Evolutionary conservation across 208 protist genomes (phyloP).

Genomic region (Herpetomonas samuelpessoai): DNA sequence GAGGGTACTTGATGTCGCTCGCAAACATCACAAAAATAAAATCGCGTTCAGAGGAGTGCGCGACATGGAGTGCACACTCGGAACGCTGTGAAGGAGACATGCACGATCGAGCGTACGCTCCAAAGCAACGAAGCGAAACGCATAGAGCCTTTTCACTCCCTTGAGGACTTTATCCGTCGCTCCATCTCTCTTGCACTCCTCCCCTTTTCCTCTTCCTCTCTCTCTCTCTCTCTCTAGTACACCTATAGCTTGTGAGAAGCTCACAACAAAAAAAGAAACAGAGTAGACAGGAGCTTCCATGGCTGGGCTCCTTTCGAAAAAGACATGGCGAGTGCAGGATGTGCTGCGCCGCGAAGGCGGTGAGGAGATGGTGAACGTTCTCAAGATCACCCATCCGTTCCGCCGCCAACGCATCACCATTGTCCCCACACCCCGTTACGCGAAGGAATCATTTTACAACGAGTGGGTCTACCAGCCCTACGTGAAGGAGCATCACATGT

Average conservation of each 20-base stretch:
- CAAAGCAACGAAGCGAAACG: too few relatives aligned
- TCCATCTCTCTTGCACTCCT: slow-evolving; percentile 4
- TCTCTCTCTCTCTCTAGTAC: too few relatives aligned
- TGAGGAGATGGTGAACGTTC: slow-evolving; percentile 58
- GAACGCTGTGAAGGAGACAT: too few relatives aligned
- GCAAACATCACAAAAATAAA: too few relatives aligned
- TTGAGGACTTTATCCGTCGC: slow-evolving; percentile 1
- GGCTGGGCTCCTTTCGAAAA: slow-evolving; percentile 44
- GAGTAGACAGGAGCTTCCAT: too few relatives aligned
- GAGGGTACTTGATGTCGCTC: too few relatives aligned
- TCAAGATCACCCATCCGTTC: slow-evolving; percentile 78
- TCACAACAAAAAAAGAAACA: too few relatives aligned
- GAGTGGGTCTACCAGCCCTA: slow-evolving; percentile 90
- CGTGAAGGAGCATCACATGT: slow-evolving; percentile 83
- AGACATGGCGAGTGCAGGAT: slow-evolving; percentile 76
- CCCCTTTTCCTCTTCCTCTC: too few relatives aligned
- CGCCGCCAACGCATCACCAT: slow-evolving; percentile 75
- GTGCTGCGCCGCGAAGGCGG: slow-evolving; percentile 54
- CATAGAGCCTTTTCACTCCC: not conserved
- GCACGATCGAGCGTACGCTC: too few relatives aligned
- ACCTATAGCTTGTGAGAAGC: too few relatives aligned
- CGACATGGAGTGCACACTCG: too few relatives aligned
- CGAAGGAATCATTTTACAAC: slow-evolving; percentile 65
- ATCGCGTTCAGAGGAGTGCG: too few relatives aligned
- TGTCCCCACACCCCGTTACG: slow-evolving; percentile 64